Conservation (phyloP, 768 basidiomycete genomes). For the Rhodosporidiobolus odoratus region DNA sequence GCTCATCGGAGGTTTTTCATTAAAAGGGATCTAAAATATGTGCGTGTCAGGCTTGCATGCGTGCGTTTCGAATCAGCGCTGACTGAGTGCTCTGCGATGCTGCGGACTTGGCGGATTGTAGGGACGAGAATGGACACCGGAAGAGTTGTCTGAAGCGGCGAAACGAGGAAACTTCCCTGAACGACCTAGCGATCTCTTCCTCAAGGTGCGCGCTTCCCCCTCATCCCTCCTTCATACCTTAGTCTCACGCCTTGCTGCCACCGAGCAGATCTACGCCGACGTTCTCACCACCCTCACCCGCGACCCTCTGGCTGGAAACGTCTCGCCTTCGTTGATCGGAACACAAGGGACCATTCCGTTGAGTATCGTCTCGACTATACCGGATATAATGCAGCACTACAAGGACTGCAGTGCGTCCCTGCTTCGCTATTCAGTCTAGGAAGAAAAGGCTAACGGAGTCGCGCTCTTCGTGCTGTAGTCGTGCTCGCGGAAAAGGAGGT, state of each 20-base stretch:
- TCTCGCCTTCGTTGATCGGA: slow-evolving; percentile 62
- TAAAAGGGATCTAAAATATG: slow-evolving; percentile 46
- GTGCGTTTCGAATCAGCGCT: too few relatives aligned
- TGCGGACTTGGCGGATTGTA: slow-evolving; percentile 11
- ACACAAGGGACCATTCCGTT: slow-evolving; percentile 61
- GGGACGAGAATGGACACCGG: slow-evolving; percentile 44
- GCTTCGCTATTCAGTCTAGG: background rate
- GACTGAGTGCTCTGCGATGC: too few relatives aligned
- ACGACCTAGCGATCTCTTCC: slow-evolving; percentile 58
- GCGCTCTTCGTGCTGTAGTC: slow-evolving; percentile 50
- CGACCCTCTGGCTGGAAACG: slow-evolving; percentile 57
- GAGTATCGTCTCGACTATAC: slow-evolving; percentile 61
- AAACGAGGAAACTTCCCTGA: slow-evolving; percentile 56
- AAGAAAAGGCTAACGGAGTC: too few relatives aligned
- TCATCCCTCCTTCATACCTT: background rate
- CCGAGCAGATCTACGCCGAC: slow-evolving; percentile 62
- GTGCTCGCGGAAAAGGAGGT: slow-evolving; percentile 61
- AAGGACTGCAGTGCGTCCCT: slow-evolving; percentile 47
- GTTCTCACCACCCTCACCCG: slow-evolving; percentile 58
- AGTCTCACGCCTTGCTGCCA: background rate
- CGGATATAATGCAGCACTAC: slow-evolving; percentile 70
- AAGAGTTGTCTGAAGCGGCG: slow-evolving; percentile 53
- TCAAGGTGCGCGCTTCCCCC: slow-evolving; percentile 50
- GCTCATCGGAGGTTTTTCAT: slow-evolving; percentile 46
- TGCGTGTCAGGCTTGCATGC: too few relatives aligned